Evolutionary conservation across 495 filamentous ascomycete genomes (phyloP), one percentile per base, ranked within the genome.

Genomic region (Aspergillus indologenus): DNA sequence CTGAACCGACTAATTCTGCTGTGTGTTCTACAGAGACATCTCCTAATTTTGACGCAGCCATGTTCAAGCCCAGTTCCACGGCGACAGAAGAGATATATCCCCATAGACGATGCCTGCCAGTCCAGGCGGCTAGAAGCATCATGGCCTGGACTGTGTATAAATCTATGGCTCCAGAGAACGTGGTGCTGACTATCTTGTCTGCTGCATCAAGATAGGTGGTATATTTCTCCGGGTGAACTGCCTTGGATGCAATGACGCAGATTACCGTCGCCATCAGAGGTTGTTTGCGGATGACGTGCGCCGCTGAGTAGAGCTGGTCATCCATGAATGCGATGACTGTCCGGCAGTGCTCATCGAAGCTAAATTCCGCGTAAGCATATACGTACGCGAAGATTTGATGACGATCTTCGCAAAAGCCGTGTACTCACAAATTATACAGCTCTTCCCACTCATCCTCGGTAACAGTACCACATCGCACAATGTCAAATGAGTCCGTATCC

Each of bases 251-350:
- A 15, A 54, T 20, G 2, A 43, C 21, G 31, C 52, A 54, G 22
- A 54, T 54, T 7, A 54, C 52, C 1, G 52, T 54, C 14, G 52
- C n/a, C 52, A 54, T 54, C 17, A 54, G 29, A 21, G 52, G 31
- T 7, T 54, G 31, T 22, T 54, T 12, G 8, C 52, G 7, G 1
- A 43, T 29, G 19, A 54, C 18, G 9, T 43, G 14, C 5, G 14
- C 19, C 5, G 26, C 17, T 9, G 7, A 19, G 34, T 54, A 54
- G 2, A 54, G 40, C 31, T 54, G 29, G 21, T 43, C 29, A 17
- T 54, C 52, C 52, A 54, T 43, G 29, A 54, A 54, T 3, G 29
- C 52, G 3, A 54, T 19, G 31, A 54, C 52, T 19, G 17, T 43
- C 18, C 52, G 52, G 43, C 52, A 54, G n/a, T 54, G 42, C 8